A percentile compares a stretch with the other conserved stretches of the same genome.
These are phyloP conservation scores for Amaranthus cruentus DNA, from an alignment of 148 eudicot genomes.

Conservation along the genomic window DNA sequence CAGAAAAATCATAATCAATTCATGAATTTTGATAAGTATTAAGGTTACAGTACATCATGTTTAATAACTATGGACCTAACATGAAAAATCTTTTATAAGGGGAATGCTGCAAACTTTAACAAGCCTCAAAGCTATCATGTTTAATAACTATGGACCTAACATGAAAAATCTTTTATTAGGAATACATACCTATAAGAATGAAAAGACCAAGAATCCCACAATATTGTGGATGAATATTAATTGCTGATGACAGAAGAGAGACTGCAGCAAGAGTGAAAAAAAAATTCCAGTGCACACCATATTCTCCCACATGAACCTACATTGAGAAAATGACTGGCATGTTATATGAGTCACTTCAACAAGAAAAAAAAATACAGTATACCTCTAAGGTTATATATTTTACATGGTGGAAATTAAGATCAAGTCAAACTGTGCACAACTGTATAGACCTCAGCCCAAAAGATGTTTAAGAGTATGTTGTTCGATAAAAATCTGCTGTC, in stretches of 20 bases:
- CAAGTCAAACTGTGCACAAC: background rate
- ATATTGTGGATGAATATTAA: conserved; percentile 63
- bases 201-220: conserved; percentile 73
- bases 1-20: background rate
- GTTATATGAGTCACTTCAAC: background rate
- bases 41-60: background rate
- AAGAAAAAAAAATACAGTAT: background rate
- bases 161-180: background rate
- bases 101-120: background rate
- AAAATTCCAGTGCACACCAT: conserved; percentile 99
- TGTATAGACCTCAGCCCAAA: no score
- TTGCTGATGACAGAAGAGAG: conserved; percentile 61
- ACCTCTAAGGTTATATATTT: background rate
- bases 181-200: conserved; percentile 58
- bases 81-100: background rate
- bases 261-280: conserved; percentile 97
- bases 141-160: background rate
- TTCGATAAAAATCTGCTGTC: background rate
- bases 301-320: conserved; percentile 95
- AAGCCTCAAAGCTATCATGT: background rate
- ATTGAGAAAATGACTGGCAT: conserved; percentile 15
- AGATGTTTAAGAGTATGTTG: background rate
- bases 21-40: background rate
- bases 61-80: background rate
- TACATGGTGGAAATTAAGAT: background rate